phyloP scores from a whole-genome alignment of 805 yeast genomes.

The Lipomyces kockii region DNA sequence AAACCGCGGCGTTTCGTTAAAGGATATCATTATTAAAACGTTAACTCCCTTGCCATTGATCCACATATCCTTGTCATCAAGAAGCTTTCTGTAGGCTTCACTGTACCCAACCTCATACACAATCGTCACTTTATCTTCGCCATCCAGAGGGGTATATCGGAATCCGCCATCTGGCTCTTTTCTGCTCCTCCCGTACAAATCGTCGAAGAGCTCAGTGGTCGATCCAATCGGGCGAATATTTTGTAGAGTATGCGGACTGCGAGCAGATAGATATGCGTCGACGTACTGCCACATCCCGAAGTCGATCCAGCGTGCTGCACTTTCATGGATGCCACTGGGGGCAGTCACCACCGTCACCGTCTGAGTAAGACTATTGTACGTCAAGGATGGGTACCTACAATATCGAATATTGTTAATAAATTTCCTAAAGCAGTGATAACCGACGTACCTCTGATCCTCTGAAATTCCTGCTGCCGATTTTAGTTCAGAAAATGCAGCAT shows the following conservation, averaged over 20 bases:
- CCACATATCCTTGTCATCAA: slow-evolving; percentile 1
- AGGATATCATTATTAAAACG: not conserved
- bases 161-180: slow-evolving; percentile 3
- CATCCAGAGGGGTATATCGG: not conserved
- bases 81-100: not conserved
- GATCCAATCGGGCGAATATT: not conserved
- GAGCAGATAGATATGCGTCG: not conserved
- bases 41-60: slow-evolving; percentile 4
- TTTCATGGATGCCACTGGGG: slow-evolving; percentile 4
- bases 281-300: not conserved
- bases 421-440: not conserved
- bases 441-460: slow-evolving; percentile 4
- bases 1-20: slow-evolving; percentile 4
- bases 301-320: not conserved
- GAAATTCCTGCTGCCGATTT: slow-evolving; percentile 4
- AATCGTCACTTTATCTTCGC: not conserved
- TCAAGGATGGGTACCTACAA: slow-evolving; percentile 6
- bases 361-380: slow-evolving; percentile 3
- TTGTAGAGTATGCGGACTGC: not conserved
- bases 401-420: not conserved
- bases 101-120: slow-evolving; percentile 1
- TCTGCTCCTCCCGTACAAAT: not conserved
- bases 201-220: not conserved
- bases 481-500: not conserved
- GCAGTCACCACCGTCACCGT: slow-evolving; percentile 6